Base-by-base conservation (phyloP, 192 early-diverging fungal genomes). In the Linnemannia exigua region DNA sequence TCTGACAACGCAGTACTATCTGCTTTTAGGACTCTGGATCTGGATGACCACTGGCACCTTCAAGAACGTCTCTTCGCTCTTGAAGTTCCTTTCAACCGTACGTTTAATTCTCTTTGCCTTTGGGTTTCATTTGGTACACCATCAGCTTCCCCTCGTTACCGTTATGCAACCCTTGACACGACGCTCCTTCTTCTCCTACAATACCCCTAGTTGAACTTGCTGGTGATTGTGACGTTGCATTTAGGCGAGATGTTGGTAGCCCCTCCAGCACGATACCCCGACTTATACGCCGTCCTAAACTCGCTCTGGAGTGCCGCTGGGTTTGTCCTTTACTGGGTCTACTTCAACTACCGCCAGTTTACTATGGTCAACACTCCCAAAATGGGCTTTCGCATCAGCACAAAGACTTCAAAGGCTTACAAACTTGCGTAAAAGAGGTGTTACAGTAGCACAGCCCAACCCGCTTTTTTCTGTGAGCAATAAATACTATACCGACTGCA, bases 251-350 rank as follows among this genome's bases (percentile, higher is more conserved):
- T 87, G 15, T 76, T 88, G 22, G 74, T 96, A 12, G 78, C 93
- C 3, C 90, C 96, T 25, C 92, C 97, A 96, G 76, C 88, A 31
- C 85, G 88, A 28, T 91, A 94, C 72, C 98, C 98, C 3, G 96
- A 99, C 76, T 33, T 97, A 6, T 98, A 93, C 72, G 88, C 93
- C 3, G 95, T 99, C 14, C 63, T 93, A 12, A 99, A 98, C 87
- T 93, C 94, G 17, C 67, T 94, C 1, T 88, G 94, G 74, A 92
- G 93, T 54, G 92, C 93, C 38, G 91, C 86, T 31, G 87, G 93
- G 47, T 98, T 98, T 91, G 75, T 82, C 20, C 47, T 93, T 9
- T 90, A 94, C 58, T 91, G 94, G 66, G 61, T 88, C 0, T 96
- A 97, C 79, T 96, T 96, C 77, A 94, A 95, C 79, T 96, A 94